phyloP scores from a whole-genome alignment of 179 eudicot genomes.

The Carnegiea gigantea region DNA sequence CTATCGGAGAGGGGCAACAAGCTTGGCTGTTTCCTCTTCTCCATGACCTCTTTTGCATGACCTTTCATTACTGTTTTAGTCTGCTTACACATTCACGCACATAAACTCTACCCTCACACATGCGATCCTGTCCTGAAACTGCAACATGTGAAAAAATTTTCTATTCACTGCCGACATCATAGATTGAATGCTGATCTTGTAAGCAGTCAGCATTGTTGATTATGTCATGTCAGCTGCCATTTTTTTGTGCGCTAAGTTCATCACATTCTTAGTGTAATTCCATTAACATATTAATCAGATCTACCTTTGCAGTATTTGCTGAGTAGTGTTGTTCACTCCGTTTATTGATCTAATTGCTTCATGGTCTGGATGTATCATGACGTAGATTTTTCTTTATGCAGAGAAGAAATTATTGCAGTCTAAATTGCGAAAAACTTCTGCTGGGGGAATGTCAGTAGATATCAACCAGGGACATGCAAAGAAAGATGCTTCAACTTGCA shows the following conservation, averaged over 20 bases:
- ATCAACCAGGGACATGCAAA: constrained; percentile 39
- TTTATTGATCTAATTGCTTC: constrained; percentile 5
- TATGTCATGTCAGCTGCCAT: no score
- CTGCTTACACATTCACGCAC: no score
- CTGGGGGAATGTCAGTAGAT: constrained; percentile 47
- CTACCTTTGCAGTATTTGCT: not conserved
- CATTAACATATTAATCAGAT: not conserved
- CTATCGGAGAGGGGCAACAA: no score
- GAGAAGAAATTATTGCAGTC: constrained; percentile 89
- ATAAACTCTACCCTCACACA: no score
- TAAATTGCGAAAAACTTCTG: constrained; percentile 69
- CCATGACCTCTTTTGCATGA: no score
- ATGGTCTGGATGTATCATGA: not conserved
- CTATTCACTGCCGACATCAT: no score
- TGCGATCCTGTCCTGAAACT: no score
- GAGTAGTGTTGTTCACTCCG: not conserved
- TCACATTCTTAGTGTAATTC: not conserved
- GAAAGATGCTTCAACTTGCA: constrained; percentile 82
- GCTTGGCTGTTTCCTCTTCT: no score
- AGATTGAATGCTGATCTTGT: no score
- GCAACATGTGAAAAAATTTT: not conserved
- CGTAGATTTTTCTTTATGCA: constrained; percentile 31
- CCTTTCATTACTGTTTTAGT: no score
- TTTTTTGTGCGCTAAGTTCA: not conserved
- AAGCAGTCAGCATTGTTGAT: no score